Percentiles rank a stretch among this genome's conserved stretches.
Conservation (phyloP, 148 eudicot species). For the Gaultheria prostrata region DNA sequence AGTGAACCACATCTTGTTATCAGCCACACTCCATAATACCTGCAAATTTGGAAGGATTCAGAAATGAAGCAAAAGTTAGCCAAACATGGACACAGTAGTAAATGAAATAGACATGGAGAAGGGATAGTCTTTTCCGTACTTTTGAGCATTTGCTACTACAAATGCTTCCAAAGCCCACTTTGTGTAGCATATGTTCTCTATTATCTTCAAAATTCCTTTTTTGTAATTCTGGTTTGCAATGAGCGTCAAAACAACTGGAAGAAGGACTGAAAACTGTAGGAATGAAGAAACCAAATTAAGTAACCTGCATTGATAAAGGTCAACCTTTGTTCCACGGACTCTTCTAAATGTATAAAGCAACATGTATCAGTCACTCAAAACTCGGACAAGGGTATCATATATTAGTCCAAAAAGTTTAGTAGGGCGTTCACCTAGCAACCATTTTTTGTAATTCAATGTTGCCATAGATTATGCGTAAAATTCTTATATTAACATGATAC, state of each 20-base stretch:
- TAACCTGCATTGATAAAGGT: neutral
- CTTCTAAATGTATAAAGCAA: neutral
- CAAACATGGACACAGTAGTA: too few species aligned
- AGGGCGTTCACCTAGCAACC: neutral
- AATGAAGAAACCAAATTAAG: neutral
- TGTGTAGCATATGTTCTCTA: constrained; percentile 61
- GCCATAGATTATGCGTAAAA: neutral
- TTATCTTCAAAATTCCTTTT: constrained; percentile 22
- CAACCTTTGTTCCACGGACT: neutral
- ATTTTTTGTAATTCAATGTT: neutral
- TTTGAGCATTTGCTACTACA: constrained; percentile 78
- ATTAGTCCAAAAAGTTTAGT: neutral
- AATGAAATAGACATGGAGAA: neutral
- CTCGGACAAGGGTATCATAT: neutral
- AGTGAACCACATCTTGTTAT: constrained; percentile 79
- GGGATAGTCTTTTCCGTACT: constrained; percentile 33
- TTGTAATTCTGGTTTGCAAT: constrained; percentile 67
- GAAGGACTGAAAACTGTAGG: constrained; percentile 76
- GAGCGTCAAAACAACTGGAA: constrained; percentile 81
- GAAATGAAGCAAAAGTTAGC: neutral
- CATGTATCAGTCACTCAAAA: neutral
- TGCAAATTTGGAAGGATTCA: constrained; percentile 18
- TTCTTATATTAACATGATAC: neutral
- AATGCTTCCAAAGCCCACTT: constrained; percentile 97
- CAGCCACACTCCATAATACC: constrained; percentile 89